Conservation (phyloP, 169 alveolate genomes). For the Blepharisma undulans region DNA sequence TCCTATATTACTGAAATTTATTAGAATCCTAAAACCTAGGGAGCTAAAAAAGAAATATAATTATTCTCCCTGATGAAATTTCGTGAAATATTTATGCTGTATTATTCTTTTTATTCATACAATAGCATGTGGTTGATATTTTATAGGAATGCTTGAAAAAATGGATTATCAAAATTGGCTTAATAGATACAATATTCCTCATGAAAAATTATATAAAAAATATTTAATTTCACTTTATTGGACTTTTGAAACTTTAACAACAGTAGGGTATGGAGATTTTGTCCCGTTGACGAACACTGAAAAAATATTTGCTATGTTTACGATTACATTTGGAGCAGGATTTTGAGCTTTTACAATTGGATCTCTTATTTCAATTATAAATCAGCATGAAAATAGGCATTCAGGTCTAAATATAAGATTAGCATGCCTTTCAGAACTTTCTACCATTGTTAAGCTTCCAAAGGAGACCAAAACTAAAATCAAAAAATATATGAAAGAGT, state of each 20-base stretch:
- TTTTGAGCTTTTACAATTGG: conserved; percentile 41
- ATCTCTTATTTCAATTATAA: conserved; percentile 24
- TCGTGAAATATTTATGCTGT: background rate
- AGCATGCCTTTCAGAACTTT: conserved; percentile 29
- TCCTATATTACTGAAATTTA: conserved; percentile 32
- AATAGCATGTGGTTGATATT: conserved; percentile 58
- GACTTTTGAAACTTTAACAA: conserved; percentile 47
- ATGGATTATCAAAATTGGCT: background rate
- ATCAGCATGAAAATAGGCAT: background rate
- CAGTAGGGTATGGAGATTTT: conserved; percentile 66
- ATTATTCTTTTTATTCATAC: background rate
- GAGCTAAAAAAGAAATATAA: conserved; percentile 25
- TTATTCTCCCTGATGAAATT: conserved; percentile 31
- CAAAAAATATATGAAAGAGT: background rate
- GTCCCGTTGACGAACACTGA: conserved; percentile 42
- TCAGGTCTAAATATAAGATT: conserved; percentile 23
- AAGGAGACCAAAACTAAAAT: conserved; percentile 17
- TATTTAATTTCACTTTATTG: conserved; percentile 55
- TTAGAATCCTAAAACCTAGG: conserved; percentile 25
- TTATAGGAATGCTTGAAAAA: conserved; percentile 47
- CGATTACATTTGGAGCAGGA: conserved; percentile 31
- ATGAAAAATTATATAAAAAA: background rate
- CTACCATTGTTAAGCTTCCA: conserved; percentile 2
- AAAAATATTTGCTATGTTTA: conserved; percentile 40
- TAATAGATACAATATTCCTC: background rate